These are phyloP conservation scores for Fusarium floridanum DNA, from an alignment of 2,329 filamentous ascomycete genomes.

Conservation along the genomic window DNA sequence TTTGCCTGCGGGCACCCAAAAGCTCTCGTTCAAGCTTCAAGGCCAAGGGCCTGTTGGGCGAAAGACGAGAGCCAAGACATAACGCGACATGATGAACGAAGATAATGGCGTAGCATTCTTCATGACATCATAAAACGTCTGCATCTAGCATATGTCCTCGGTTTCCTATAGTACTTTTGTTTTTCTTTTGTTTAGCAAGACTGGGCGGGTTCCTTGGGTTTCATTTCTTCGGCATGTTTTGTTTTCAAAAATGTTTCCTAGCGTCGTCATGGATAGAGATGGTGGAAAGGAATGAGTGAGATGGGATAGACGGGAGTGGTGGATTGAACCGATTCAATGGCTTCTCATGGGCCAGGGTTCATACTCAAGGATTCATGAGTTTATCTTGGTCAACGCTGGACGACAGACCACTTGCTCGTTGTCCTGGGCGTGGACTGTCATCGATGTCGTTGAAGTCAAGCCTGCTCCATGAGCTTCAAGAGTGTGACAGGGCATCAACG, in stretches of 20 bases:
- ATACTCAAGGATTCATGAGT: neutral
- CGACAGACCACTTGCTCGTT: neutral
- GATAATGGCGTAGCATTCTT: neutral
- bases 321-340: neutral
- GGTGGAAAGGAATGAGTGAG: neutral
- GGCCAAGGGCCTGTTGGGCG: neutral
- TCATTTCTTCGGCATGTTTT: neutral
- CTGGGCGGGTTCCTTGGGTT: neutral
- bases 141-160: neutral
- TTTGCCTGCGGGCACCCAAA: neutral
- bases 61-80: neutral
- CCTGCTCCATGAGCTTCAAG: neutral
- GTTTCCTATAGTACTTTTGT: neutral
- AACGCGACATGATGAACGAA: neutral
- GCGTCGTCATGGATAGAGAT: neutral
- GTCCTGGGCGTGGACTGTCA: neutral
- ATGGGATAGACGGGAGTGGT: neutral
- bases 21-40: neutral
- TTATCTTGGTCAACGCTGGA: neutral
- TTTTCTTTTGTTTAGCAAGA: neutral
- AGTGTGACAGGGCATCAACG: neutral
- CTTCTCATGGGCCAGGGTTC: neutral
- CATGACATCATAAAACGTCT: neutral
- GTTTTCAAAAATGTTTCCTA: neutral
- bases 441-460: neutral